Evolutionary conservation across 345 rosid species (phyloP).

Genomic region (Brassica napus): DNA sequence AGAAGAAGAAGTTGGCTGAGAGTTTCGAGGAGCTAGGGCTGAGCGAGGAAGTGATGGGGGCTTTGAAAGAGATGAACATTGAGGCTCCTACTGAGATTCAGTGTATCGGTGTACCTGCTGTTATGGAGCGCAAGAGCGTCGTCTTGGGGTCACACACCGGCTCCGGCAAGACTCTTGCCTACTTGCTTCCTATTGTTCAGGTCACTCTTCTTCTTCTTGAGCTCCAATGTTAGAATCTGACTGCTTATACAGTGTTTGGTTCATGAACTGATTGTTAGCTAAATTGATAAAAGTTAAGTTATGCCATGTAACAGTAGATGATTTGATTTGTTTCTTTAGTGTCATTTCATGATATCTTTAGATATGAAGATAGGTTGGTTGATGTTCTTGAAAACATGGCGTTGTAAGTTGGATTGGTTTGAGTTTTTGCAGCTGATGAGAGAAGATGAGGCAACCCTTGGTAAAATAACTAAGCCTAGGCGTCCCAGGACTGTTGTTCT

Average conservation of each 20-base stretch:
- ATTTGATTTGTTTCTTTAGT: background rate
- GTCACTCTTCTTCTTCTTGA: slow-evolving; percentile 35
- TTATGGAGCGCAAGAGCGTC: slow-evolving; percentile 74
- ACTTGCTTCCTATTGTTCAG: slow-evolving; percentile 91
- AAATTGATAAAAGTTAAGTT: no score
- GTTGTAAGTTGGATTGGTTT: slow-evolving; percentile 15
- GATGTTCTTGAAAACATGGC: background rate
- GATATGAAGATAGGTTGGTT: background rate
- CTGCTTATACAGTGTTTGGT: background rate
- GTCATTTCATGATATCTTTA: background rate
- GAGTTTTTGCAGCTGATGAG: slow-evolving; percentile 66
- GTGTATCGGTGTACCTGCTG: slow-evolving; percentile 80
- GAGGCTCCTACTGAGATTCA: slow-evolving; percentile 95
- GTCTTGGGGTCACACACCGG: slow-evolving; percentile 97
- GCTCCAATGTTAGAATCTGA: background rate
- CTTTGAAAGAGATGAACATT: slow-evolving; percentile 74
- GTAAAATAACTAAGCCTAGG: slow-evolving; percentile 73
- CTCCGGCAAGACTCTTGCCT: slow-evolving; percentile 92
- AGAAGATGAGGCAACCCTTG: slow-evolving; percentile 68
- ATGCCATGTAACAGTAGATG: background rate
- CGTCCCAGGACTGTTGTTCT: slow-evolving; percentile 92
- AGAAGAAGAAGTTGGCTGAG: slow-evolving; percentile 49
- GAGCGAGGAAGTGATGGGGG: slow-evolving; percentile 80
- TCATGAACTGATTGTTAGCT: no score
- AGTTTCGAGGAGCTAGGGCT: slow-evolving; percentile 77